Base-by-base conservation (phyloP, 1,284 basidiomycete genomes). In the Rhizoctonia solani region DNA sequence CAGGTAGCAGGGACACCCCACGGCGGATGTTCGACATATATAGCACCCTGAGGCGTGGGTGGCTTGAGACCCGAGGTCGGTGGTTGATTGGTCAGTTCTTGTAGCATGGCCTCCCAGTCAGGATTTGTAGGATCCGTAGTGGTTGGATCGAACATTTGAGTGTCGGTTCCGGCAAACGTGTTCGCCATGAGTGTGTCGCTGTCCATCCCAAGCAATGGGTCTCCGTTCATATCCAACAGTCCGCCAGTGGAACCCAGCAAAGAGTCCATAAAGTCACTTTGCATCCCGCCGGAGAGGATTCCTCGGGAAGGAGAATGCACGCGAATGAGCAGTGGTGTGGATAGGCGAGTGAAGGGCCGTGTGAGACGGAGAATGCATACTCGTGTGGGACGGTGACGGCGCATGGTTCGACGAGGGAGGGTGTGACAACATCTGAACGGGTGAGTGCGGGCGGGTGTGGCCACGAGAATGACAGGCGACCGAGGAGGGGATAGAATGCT, bases 11-110 rank as follows among this genome's bases (percentile, higher is more conserved):
- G 6, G 9, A 19, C 53, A 14, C 19, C 29, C 49, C 41, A 44
- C 6, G 41, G 4, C 5, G 61, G 61, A 25, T 67, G 65, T 30
- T 67, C 53, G 25, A 67, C 65, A 27, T 55, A 56, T 42, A 55
- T 67, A 29, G 53, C 65, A 30, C 27, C 29, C 29, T 55, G n/a
- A n/a, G 44, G 42, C 29, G 25, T 27, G 25, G 25, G 27, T 32
- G 21, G 5, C 11, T 37, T 37, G 14, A 29, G 5, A 44, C 6
- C 13, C 13, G 56, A 32, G n/a, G n/a, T n/a, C n/a, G 25, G 23
- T 44, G 14, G 56, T 47, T 13, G 56, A 25, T 8, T 50, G 6
- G 37, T 23, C 4, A 65, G 25, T 25, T 53, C 32, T 19, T 39
- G 50, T 5, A 65, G 34, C 50, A 52, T 19, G 39, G 49, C 39